Evolutionary conservation across 2,329 filamentous ascomycete genomes (phyloP), one percentile per base, ranked within the genome.

Genomic region (Chaetoscypha palmicola): DNA sequence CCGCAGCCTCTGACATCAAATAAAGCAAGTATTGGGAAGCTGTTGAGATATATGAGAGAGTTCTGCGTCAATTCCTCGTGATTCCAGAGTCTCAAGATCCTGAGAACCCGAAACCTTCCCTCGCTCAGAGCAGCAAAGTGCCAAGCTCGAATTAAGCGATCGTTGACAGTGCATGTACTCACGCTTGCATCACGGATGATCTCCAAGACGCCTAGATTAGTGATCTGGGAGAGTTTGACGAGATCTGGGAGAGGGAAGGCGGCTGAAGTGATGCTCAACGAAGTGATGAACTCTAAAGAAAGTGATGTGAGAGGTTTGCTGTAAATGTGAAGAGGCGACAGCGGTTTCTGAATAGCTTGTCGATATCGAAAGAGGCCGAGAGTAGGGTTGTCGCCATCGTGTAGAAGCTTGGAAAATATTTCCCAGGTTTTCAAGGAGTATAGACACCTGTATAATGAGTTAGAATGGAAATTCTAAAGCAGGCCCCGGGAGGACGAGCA

Each of bases 121-220:
- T 56, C 47, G 14, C 55, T 49, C 8, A 38, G 24, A 9, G 58
- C 60, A 31, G 51, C 47, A 26, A 51, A 34, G 34, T 51, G 48
- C 62, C 62, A 64, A 8, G 59, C 52, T 42, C 58, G 51, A n/a
- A 64, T 35, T 5, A 64, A 33, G 22, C 53, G 46, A 47, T 64
- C 59, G 17, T 47, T 46, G 14, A 63, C 49, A 10, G 35, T 33
- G 22, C 12, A 20, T 31, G 32, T 33, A 19, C n/a, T 7, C 17
- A 22, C 33, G 11, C 21, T 22, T 16, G 11, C 7, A 36, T 21
- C 9, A 16, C 50, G 51, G 7, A 57, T 45, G 17, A 64, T 54
- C 40, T 64, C 60, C 5, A 64, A 48, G 22, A 52, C 45, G 19
- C 50, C 54, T 12, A 64, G 46, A 34, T 63, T 64, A 10, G 35